Percentiles rank a stretch among this genome's conserved stretches.
Evolutionary conservation across 331 rosid species (phyloP).

Genomic region (Dryas integrifolia): DNA sequence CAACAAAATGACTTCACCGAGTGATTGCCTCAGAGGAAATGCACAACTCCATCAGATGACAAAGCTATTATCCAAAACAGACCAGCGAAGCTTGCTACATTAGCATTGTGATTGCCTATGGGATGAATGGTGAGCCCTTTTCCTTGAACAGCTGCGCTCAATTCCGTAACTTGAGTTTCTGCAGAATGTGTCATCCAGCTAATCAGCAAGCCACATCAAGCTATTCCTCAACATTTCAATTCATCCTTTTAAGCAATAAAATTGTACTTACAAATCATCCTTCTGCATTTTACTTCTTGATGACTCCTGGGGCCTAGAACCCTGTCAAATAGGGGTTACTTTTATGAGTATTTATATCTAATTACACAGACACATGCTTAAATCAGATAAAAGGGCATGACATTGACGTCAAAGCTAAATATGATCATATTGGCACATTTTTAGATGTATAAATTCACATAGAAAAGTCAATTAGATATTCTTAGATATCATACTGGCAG

Average conservation of each 20-base stretch:
- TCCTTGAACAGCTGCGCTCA: conserved; percentile 35
- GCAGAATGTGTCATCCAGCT: conserved; percentile 20
- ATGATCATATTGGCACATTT: not conserved
- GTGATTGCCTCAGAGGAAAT: conserved; percentile 4
- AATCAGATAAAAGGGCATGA: not conserved
- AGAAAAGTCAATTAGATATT: conserved; percentile 9
- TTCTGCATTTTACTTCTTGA: conserved; percentile 46
- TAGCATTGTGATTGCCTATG: conserved; percentile 25
- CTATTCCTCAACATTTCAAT: not conserved
- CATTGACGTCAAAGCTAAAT: not conserved
- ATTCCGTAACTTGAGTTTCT: conserved; percentile 34
- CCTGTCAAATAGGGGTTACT: conserved; percentile 40
- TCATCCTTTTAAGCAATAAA: not conserved
- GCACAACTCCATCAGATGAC: not conserved
- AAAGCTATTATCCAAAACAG: not conserved
- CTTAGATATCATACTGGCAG: conserved; percentile 45
- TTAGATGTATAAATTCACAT: not conserved
- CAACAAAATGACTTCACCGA: conserved; percentile 18
- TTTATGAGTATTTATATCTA: conserved; percentile 7
- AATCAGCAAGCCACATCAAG: conserved; percentile 1
- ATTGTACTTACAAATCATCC: conserved; percentile 42
- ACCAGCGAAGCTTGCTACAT: conserved; percentile 2
- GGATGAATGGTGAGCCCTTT: conserved; percentile 42
- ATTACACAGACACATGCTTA: not conserved
- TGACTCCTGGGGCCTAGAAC: conserved; percentile 32